Conservation (phyloP, 108 stramenopile species). For the Conticribra weissflogii region DNA sequence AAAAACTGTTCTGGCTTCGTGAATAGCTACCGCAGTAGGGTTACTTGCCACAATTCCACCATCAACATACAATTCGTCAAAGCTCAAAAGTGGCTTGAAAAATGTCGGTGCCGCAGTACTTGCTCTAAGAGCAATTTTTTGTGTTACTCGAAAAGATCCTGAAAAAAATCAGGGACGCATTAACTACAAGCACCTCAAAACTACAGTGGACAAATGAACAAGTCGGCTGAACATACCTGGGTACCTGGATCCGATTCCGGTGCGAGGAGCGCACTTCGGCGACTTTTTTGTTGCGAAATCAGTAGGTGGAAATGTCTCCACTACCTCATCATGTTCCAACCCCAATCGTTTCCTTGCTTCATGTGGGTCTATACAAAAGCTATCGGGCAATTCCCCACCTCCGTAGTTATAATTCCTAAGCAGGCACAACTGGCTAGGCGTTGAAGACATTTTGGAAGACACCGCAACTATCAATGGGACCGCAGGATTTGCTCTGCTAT, state of each 20-base stretch:
- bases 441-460: slow-evolving; percentile 80
- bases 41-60: slow-evolving; percentile 89
- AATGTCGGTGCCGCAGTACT: slow-evolving; percentile 90
- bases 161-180: not conserved
- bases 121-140: slow-evolving; percentile 77
- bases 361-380: slow-evolving; percentile 69
- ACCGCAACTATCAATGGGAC: slow-evolving; percentile 60
- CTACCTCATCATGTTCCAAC: slow-evolving; percentile 47
- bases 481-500: slow-evolving; percentile 77
- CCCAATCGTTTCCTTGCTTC: slow-evolving; percentile 69
- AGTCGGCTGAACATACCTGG: slow-evolving; percentile 36
- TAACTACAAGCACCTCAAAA: not conserved
- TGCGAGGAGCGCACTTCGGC: slow-evolving; percentile 48
- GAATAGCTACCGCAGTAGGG: slow-evolving; percentile 86
- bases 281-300: not conserved
- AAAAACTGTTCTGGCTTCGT: slow-evolving; percentile 84
- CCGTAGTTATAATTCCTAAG: slow-evolving; percentile 89
- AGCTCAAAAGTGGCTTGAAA: slow-evolving; percentile 87
- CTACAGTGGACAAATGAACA: not conserved
- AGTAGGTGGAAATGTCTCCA: slow-evolving; percentile 9
- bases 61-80: slow-evolving; percentile 86
- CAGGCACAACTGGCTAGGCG: slow-evolving; percentile 73
- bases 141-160: slow-evolving; percentile 84
- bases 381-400: slow-evolving; percentile 77
- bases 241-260: slow-evolving; percentile 69